Percentiles rank a stretch among this genome's conserved stretches.
These are phyloP conservation scores for Ceratobasidium sp. DNA, from an alignment of 1,284 basidiomycete species.

Conservation along the genomic window DNA sequence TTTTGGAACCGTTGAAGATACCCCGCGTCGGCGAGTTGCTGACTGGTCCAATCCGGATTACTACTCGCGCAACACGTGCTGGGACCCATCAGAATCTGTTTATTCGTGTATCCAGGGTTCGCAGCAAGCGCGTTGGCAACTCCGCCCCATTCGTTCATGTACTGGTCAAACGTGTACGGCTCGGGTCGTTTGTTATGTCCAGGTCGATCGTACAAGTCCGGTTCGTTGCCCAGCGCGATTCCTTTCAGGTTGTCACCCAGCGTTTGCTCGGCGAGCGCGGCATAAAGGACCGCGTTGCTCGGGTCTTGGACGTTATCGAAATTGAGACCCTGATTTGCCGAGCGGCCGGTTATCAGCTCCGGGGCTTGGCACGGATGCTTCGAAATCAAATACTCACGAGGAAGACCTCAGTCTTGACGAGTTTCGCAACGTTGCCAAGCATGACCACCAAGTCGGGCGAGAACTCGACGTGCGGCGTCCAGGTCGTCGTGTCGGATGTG, in stretches of 20 bases:
- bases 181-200: slow-evolving; percentile 64
- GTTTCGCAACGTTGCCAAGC: slow-evolving; percentile 40
- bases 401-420: slow-evolving; percentile 45
- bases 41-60: slow-evolving; percentile 54
- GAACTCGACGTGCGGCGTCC: slow-evolving; percentile 47
- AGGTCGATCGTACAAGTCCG: slow-evolving; percentile 35
- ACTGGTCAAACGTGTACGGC: slow-evolving; percentile 71
- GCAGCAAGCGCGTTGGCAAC: slow-evolving; percentile 31
- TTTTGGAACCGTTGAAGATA: slow-evolving; percentile 41
- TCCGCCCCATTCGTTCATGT: slow-evolving; percentile 46
- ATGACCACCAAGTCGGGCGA: slow-evolving; percentile 44
- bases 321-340: slow-evolving; percentile 53
- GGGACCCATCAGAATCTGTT: slow-evolving; percentile 71
- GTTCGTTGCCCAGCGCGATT: slow-evolving; percentile 47
- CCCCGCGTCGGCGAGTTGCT: slow-evolving; percentile 26
- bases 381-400: slow-evolving; percentile 37
- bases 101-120: slow-evolving; percentile 40
- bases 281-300: slow-evolving; percentile 41
- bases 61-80: slow-evolving; percentile 62
- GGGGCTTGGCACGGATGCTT: neutral
- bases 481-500: slow-evolving; percentile 38
- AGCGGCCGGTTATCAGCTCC: neutral
- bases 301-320: slow-evolving; percentile 54
- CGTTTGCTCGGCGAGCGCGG: slow-evolving; percentile 32
- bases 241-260: slow-evolving; percentile 42